Conservation (phyloP, 2,329 filamentous ascomycete genomes). For the Sporothrix luriei region DNA sequence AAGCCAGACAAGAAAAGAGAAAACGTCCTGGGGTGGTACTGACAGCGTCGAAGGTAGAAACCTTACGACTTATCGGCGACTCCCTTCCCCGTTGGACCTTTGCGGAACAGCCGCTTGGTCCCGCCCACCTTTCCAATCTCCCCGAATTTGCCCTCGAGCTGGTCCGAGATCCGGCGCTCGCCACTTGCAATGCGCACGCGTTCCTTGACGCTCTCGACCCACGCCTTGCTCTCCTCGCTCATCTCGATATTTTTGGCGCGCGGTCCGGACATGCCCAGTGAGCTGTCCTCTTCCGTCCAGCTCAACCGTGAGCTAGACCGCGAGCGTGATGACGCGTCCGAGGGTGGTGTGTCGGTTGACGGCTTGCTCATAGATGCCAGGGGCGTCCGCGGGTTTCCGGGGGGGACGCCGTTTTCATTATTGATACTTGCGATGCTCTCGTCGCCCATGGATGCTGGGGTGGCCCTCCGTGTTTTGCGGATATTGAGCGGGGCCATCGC, state of each 20-base stretch:
- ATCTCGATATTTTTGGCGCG: conserved; percentile 65
- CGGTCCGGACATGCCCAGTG: conserved; percentile 71
- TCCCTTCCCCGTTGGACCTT: conserved; percentile 23
- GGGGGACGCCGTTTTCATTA: conserved; percentile 20
- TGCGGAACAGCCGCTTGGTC: conserved; percentile 70
- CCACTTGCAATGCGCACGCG: conserved; percentile 72
- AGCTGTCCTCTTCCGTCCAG: conserved; percentile 59
- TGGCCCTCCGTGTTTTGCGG: conserved; percentile 54
- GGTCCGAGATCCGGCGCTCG: conserved; percentile 49
- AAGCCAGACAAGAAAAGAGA: background rate
- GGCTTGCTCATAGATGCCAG: conserved; percentile 41
- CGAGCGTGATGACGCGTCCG: conserved; percentile 52
- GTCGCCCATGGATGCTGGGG: background rate
- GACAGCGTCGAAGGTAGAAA: background rate
- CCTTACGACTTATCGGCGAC: background rate
- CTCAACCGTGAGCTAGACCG: conserved; percentile 57
- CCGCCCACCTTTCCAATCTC: conserved; percentile 72
- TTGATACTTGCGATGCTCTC: background rate
- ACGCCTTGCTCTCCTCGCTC: conserved; percentile 72
- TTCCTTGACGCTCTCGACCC: conserved; percentile 82
- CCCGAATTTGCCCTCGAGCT: conserved; percentile 56
- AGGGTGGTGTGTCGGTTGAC: conserved; percentile 50
- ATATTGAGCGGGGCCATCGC: conserved; percentile 54
- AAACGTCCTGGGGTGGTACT: background rate
- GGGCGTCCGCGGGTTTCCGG: conserved; percentile 48